Conservation (phyloP, 805 yeast species). For the Nakazawaea wyomingensis region DNA sequence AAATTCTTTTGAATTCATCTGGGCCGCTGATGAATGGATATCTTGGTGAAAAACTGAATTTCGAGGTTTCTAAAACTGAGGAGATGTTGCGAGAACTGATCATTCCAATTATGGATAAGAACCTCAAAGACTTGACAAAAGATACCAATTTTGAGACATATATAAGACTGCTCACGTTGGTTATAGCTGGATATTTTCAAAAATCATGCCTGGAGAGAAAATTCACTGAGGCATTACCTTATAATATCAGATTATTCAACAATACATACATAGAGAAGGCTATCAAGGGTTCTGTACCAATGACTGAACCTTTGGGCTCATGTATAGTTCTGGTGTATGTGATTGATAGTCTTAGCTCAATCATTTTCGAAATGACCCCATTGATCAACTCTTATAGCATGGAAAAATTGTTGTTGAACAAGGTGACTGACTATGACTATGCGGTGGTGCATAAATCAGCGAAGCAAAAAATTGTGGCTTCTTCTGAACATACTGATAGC, state of each 20-base stretch:
- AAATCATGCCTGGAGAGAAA: background rate
- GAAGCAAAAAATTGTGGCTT: background rate
- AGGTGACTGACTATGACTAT: background rate
- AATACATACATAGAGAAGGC: background rate
- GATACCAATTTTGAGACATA: background rate
- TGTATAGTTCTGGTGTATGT: conserved; percentile 6
- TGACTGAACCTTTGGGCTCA: conserved; percentile 1
- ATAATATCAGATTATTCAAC: conserved; percentile 1
- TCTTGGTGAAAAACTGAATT: background rate
- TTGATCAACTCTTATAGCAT: conserved; percentile 6
- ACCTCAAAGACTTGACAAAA: background rate
- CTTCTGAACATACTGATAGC: conserved; percentile 1
- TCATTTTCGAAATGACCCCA: background rate
- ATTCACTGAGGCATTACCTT: background rate
- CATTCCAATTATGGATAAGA: background rate
- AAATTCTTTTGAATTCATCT: background rate
- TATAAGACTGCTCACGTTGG: background rate
- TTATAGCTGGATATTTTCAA: background rate
- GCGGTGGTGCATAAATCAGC: background rate
- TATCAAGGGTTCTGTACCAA: background rate
- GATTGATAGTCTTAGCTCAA: conserved; percentile 5
- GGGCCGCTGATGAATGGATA: background rate
- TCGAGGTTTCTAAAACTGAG: background rate
- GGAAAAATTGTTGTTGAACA: conserved; percentile 2
- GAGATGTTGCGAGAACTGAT: background rate